Base-by-base conservation (phyloP, 2,329 filamentous ascomycete genomes). In the Ophiostoma piceae region DNA sequence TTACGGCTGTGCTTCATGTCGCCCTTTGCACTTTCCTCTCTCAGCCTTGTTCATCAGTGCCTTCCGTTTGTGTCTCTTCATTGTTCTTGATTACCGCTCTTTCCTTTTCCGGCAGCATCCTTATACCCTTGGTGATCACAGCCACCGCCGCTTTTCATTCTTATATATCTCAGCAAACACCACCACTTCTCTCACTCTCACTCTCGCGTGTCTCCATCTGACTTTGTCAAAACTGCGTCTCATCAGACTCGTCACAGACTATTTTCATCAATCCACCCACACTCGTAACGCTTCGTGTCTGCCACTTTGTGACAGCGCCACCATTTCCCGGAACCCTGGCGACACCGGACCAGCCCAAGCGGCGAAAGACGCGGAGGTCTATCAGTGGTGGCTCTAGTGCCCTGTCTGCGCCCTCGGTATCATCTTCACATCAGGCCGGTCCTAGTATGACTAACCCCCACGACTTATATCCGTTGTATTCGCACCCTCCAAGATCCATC, bases 281-380 rank as follows among this genome's bases (percentile, higher is more conserved):
- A 19, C 22, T 16, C 32, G 16, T 29, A 64, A 19, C 29, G 12
- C 54, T 60, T 29, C 9, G 26, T 62, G 26, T 26, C 60, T 39
- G 35, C 60, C 32, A 65, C 60, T 37, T 32, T 16, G 32, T 39
- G 62, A 65, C 32, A 65, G 62, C 19, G 60, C 60, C 29, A 32
- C 16, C 60, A 35, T 35, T 32, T n/a, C 32, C 3, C 35, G 62
- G 35, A 65, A 41, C 35, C 32, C 32, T 65, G 62, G 62, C 62
- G 62, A 65, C 62, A 6, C 67, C 51, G 14, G 62, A 64, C 7
- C 19, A 39, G 29, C 39, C 51, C 3, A 69, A 67, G 51, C 47
- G 70, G 9, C 60, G 67, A 47, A 71, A 65, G 70, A 68, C 69
- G 32, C 7, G 14, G 2, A 57, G 35, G 39, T 14, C 8, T 14